These are phyloP conservation scores for Haematococcus lacustris DNA, from an alignment of 139 green algal species.

Conservation along the genomic window DNA sequence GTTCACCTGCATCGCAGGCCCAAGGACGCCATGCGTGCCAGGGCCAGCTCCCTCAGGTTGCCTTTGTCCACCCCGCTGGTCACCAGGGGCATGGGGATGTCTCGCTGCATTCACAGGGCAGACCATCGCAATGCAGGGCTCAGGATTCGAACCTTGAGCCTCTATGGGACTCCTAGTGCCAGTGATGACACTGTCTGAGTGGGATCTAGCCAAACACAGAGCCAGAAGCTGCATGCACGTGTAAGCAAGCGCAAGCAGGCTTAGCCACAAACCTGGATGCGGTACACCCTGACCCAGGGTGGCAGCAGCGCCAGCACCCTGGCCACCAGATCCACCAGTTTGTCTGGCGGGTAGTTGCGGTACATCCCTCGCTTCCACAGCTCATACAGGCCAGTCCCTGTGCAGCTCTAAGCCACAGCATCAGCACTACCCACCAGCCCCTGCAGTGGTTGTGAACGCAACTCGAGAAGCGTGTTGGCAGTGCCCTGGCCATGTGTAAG, in stretches of 20 bases:
- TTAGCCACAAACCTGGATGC: slow-evolving; percentile 56
- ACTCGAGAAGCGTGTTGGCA: too few species aligned
- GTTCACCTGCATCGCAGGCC: slow-evolving; percentile 68
- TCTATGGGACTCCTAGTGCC: too few species aligned
- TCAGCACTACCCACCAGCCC: too few species aligned
- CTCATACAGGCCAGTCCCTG: slow-evolving; percentile 94
- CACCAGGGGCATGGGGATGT: slow-evolving; percentile 98
- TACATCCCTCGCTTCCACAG: slow-evolving; percentile 95
- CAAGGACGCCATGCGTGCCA: slow-evolving; percentile 83
- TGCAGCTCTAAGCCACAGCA: neutral
- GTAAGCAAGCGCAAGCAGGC: too few species aligned
- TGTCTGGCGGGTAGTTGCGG: slow-evolving; percentile 81
- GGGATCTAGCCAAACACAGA: too few species aligned
- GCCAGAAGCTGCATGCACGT: too few species aligned
- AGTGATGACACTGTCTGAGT: too few species aligned
- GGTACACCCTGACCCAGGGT: slow-evolving; percentile 91
- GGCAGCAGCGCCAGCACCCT: slow-evolving; percentile 84
- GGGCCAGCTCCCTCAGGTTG: slow-evolving; percentile 92
- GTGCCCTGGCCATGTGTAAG: too few species aligned
- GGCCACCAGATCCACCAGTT: slow-evolving; percentile 90
- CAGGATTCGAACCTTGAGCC: too few species aligned
- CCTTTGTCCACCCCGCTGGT: slow-evolving; percentile 89
- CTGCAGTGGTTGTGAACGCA: too few species aligned
- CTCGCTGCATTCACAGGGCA: slow-evolving; percentile 57
- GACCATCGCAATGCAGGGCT: too few species aligned